A percentile compares a stretch with the other conserved stretches of the same genome.
phyloP scores from a whole-genome alignment of 2,329 filamentous ascomycete species.

The Scolecobasidium constrictum region DNA sequence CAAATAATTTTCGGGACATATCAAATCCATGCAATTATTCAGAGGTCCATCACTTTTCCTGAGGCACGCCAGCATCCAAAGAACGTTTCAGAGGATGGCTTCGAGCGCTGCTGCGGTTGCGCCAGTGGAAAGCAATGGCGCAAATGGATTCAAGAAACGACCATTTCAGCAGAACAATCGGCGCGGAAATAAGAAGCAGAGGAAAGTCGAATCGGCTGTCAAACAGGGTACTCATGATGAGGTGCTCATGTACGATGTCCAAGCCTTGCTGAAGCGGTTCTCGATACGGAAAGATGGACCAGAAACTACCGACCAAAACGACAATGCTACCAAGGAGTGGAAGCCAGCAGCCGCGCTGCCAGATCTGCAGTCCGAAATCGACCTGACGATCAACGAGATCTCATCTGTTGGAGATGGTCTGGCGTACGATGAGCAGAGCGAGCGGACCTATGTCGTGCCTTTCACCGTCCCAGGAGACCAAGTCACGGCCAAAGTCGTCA shows the following conservation, averaged over 20 bases:
- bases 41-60: constrained; percentile 23
- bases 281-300: constrained; percentile 13
- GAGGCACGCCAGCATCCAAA: constrained; percentile 6
- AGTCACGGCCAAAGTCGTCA: constrained; percentile 67
- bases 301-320: constrained; percentile 10
- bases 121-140: constrained; percentile 20
- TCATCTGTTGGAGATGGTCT: constrained; percentile 91
- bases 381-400: constrained; percentile 69
- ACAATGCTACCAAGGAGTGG: constrained; percentile 2
- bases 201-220: constrained; percentile 17
- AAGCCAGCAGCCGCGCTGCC: constrained; percentile 35
- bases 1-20: neutral
- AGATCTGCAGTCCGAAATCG: constrained; percentile 60
- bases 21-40: constrained; percentile 6
- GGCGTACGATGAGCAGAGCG: constrained; percentile 55
- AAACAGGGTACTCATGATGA: constrained; percentile 38
- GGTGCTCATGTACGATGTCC: constrained; percentile 35
- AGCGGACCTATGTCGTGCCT: constrained; percentile 73
- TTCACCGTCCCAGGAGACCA: constrained; percentile 81
- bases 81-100: neutral
- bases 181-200: constrained; percentile 15
- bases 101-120: constrained; percentile 16
- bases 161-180: constrained; percentile 22
- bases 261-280: constrained; percentile 27
- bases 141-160: constrained; percentile 22